These are phyloP conservation scores for Malassezia restricta DNA, from an alignment of 1,284 basidiomycete species.

Conservation along the genomic window DNA sequence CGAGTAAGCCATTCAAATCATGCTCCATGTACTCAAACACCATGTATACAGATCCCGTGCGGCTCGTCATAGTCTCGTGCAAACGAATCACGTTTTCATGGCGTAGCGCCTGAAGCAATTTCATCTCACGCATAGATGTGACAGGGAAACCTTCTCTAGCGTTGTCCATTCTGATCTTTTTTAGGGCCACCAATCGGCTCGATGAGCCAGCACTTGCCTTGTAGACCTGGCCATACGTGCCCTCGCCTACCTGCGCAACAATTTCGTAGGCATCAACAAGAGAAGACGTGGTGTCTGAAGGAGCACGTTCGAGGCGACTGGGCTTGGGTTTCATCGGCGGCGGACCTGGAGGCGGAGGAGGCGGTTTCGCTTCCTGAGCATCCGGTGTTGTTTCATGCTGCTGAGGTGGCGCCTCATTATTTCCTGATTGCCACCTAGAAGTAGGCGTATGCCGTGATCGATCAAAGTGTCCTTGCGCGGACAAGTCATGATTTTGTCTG, in stretches of 20 bases:
- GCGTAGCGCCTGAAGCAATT: slow-evolving; percentile 76
- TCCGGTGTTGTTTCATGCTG: background rate
- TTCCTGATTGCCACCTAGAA: too few species aligned
- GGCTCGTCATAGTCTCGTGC: slow-evolving; percentile 96
- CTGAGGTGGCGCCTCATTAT: too few species aligned
- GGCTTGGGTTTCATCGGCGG: background rate
- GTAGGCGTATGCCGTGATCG: too few species aligned
- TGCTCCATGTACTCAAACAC: slow-evolving; percentile 99
- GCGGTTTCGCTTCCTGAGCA: too few species aligned
- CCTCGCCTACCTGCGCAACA: slow-evolving; percentile 88
- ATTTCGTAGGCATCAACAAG: slow-evolving; percentile 61
- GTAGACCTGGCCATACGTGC: slow-evolving; percentile 98
- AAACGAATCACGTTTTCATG: slow-evolving; percentile 81
- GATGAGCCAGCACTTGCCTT: slow-evolving; percentile 76
- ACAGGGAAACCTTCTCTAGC: slow-evolving; percentile 97
- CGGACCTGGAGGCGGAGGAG: background rate
- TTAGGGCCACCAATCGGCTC: slow-evolving; percentile 71
- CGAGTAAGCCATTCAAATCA: slow-evolving; percentile 86
- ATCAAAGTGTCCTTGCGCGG: too few species aligned
- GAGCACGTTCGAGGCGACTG: background rate
- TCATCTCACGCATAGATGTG: slow-evolving; percentile 97
- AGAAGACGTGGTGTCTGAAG: background rate
- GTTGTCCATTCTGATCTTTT: slow-evolving; percentile 93
- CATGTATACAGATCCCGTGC: slow-evolving; percentile 88
- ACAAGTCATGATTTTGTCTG: background rate